Percentiles rank a stretch among this genome's conserved stretches.
Conservation (phyloP, 495 filamentous ascomycete species). For the Trichoderma parareesei region DNA sequence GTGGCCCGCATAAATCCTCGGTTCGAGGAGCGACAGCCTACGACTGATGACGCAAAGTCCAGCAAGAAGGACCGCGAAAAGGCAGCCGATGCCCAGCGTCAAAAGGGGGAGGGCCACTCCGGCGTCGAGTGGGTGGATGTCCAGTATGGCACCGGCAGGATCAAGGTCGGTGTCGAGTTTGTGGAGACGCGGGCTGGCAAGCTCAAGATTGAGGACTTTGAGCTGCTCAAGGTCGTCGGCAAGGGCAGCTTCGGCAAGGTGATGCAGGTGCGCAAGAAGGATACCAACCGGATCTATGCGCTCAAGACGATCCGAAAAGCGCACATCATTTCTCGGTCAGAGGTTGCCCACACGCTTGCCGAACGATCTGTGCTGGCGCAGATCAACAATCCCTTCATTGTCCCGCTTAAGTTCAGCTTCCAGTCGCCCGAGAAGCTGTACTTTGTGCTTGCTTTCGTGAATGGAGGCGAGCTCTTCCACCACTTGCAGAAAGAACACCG, state of each 20-base stretch:
- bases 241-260: slow-evolving; percentile 99
- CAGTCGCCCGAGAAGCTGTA: slow-evolving; percentile 98
- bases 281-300: slow-evolving; percentile 95
- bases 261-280: slow-evolving; percentile 98
- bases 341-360: slow-evolving; percentile 96
- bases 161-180: slow-evolving; percentile 90
- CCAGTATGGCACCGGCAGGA: slow-evolving; percentile 73
- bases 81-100: slow-evolving; percentile 60
- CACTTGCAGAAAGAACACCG: slow-evolving; percentile 95
- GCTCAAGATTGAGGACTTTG: slow-evolving; percentile 93
- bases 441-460: slow-evolving; percentile 93
- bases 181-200: slow-evolving; percentile 86
- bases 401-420: slow-evolving; percentile 97
- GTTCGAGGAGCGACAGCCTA: slow-evolving; percentile 71
- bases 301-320: slow-evolving; percentile 98
- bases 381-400: slow-evolving; percentile 99
- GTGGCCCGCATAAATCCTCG: slow-evolving; percentile 78
- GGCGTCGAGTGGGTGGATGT: slow-evolving; percentile 87
- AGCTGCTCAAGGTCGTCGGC: slow-evolving; percentile 95
- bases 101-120: slow-evolving; percentile 59
- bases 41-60: slow-evolving; percentile 69
- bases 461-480: slow-evolving; percentile 96
- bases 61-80: slow-evolving; percentile 90
- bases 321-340: slow-evolving; percentile 96
- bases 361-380: slow-evolving; percentile 95